phyloP scores from a whole-genome alignment of 768 basidiomycete genomes.

The Punctularia strigosozonata region DNA sequence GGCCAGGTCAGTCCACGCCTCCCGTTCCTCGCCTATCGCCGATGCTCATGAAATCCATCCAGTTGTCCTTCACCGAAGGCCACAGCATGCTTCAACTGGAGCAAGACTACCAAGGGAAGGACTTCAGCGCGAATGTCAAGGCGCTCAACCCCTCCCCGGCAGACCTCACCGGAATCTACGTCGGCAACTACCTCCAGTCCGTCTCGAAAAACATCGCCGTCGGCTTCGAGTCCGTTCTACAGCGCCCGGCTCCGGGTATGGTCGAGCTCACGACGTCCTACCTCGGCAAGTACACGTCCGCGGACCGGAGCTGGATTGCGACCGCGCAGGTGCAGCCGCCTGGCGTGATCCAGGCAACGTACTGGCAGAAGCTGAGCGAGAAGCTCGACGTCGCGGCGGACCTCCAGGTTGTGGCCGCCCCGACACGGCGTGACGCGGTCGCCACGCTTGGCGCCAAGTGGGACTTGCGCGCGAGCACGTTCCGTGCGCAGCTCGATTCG shows the following conservation, averaged over 20 bases:
- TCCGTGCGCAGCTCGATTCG: slow-evolving; percentile 90
- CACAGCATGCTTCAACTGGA: slow-evolving; percentile 92
- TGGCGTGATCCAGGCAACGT: slow-evolving; percentile 82
- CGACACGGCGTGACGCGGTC: slow-evolving; percentile 76
- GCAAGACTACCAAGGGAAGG: slow-evolving; percentile 84
- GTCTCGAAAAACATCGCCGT: slow-evolving; percentile 82
- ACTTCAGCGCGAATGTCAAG: slow-evolving; percentile 80
- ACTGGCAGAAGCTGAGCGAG: slow-evolving; percentile 92
- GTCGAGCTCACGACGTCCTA: slow-evolving; percentile 66
- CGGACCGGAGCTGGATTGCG: slow-evolving; percentile 80
- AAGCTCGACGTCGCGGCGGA: slow-evolving; percentile 98
- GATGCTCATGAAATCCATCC: slow-evolving; percentile 10
- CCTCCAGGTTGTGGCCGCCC: slow-evolving; percentile 69
- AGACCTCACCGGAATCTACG: slow-evolving; percentile 84
- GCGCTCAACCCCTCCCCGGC: slow-evolving; percentile 83
- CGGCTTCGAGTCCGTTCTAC: slow-evolving; percentile 77
- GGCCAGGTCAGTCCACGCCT: slow-evolving; percentile 53
- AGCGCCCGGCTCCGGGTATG: slow-evolving; percentile 62
- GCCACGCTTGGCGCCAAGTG: slow-evolving; percentile 95
- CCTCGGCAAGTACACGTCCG: slow-evolving; percentile 66
- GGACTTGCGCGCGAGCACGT: slow-evolving; percentile 87
- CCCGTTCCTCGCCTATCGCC: slow-evolving; percentile 1
- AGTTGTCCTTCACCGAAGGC: slow-evolving; percentile 68
- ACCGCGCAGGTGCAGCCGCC: slow-evolving; percentile 78
- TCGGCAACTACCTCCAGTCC: slow-evolving; percentile 88